Evolutionary conservation across 495 filamentous ascomycete genomes (phyloP).

Genomic region (Penicillium lagena): DNA sequence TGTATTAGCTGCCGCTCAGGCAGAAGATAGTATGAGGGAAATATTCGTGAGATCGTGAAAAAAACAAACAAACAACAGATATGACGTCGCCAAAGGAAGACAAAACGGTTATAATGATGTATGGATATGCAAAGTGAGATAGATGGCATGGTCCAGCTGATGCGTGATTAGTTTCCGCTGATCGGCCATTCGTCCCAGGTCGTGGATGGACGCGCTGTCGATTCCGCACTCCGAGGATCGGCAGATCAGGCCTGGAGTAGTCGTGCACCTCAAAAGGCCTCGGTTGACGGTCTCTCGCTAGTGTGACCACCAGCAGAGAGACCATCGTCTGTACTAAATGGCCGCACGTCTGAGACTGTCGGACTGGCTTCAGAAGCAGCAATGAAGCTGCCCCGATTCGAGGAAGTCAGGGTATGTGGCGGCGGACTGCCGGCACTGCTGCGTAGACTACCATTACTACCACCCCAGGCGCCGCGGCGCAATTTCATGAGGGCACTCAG

Average conservation of each 20-base stretch:
- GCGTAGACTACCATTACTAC: slow-evolving; percentile 65
- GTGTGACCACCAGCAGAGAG: slow-evolving; percentile 4
- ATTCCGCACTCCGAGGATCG: slow-evolving; percentile 4
- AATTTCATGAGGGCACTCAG: slow-evolving; percentile 66
- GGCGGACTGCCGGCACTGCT: slow-evolving; percentile 59
- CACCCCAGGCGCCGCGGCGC: slow-evolving; percentile 71
- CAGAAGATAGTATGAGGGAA: too few species aligned
- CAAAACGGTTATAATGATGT: too few species aligned
- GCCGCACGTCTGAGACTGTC: slow-evolving; percentile 11
- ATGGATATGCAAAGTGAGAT: too few species aligned
- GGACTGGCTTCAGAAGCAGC: slow-evolving; percentile 32
- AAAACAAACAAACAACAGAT: too few species aligned
- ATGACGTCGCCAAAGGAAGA: too few species aligned
- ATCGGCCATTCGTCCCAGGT: too few species aligned
- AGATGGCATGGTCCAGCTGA: too few species aligned
- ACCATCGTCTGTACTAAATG: slow-evolving; percentile 10
- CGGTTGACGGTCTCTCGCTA: neutral
- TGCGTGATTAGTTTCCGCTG: too few species aligned
- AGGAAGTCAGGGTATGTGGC: slow-evolving; percentile 26
- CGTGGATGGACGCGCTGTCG: too few species aligned
- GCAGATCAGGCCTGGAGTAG: slow-evolving; percentile 8
- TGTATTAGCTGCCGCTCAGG: too few species aligned
- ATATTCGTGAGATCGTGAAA: too few species aligned
- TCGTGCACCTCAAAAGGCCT: too few species aligned
- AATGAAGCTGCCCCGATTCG: slow-evolving; percentile 31